Percentiles rank a stretch among this genome's conserved stretches.
phyloP scores from a whole-genome alignment of 495 filamentous ascomycete species.

The Podospora pseudoanserina region DNA sequence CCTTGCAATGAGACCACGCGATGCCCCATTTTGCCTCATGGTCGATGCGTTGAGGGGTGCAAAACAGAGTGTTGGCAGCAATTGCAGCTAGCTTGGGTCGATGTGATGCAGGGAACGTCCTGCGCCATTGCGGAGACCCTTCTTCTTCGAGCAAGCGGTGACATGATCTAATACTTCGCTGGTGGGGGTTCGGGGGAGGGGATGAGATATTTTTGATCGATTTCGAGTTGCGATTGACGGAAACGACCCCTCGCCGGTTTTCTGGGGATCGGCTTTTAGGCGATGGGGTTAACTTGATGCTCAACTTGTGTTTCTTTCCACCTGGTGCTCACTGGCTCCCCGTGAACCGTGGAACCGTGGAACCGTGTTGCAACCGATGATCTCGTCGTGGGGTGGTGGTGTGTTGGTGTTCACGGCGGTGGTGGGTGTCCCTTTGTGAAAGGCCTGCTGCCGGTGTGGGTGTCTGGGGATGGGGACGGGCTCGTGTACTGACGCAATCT shows the following conservation, averaged over 20 bases:
- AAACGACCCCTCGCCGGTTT: background rate
- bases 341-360: no score
- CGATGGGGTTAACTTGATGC: background rate
- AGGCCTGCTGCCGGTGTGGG: background rate
- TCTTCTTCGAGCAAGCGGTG: conserved; percentile 21
- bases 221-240: conserved; percentile 7
- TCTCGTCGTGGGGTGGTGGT: background rate
- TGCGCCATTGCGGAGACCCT: conserved; percentile 20
- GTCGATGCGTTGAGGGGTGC: background rate
- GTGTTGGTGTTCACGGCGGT: background rate
- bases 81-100: conserved; percentile 2
- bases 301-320: background rate
- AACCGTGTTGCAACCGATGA: background rate
- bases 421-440: background rate
- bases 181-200: conserved; percentile 13
- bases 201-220: conserved; percentile 14
- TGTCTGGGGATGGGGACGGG: background rate
- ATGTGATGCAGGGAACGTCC: conserved; percentile 12
- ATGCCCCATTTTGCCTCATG: conserved; percentile 5
- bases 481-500: background rate
- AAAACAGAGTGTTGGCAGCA: conserved; percentile 1
- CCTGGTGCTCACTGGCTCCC: no score
- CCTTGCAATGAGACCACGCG: conserved; percentile 6
- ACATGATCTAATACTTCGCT: conserved; percentile 18
- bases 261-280: background rate